Base-by-base conservation (phyloP, 1,284 basidiomycete genomes). In the Pterula multifida region DNA sequence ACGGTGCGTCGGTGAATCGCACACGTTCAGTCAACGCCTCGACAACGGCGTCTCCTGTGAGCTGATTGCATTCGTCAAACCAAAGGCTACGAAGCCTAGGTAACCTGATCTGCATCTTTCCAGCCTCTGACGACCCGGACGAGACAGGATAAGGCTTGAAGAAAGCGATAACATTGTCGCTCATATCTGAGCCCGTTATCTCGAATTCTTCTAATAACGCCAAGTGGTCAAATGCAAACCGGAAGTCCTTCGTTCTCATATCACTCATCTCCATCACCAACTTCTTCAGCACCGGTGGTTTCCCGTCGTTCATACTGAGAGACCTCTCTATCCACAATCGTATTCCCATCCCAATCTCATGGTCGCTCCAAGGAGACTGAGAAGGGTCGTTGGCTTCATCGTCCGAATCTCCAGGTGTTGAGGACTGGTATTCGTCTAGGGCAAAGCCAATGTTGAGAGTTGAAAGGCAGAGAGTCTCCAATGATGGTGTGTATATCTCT, bases 161-260 rank as follows among this genome's bases (percentile, higher is more conserved):
- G 54, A 83, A 65, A 24, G 62, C 62, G 35, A 86, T 68, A 52
- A 86, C 85, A 45, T 68, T 75, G 64, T 87, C 71, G 24, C 81
- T 81, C 84, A 87, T 83, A 61, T 87, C 85, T 6, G 81, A 85
- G 17, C 80, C 85, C 53, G 80, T 77, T 57, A 87, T 85, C 49
- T 72, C 68, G 60, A 87, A 87, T 49, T 76, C 72, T 57, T 75
- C 72, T 48, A 87, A 65, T 25, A 61, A 52, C 0, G 60, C 58
- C 17, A 85, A 65, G 36, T 69, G 66, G 52, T 76, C 72, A 55
- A 87, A 87, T 45, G 78, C 66, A 67, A 77, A 84, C 32, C 58
- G 59, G 59, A 87, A 87, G 60, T 87, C 84, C 63, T 85, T 86
- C 46, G 82, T 85, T 39, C 84, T 77, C 75, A 85, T 78, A 63